Conservation (phyloP, 2,329 filamentous ascomycete genomes). For the Proliferodiscus dingleyae region DNA sequence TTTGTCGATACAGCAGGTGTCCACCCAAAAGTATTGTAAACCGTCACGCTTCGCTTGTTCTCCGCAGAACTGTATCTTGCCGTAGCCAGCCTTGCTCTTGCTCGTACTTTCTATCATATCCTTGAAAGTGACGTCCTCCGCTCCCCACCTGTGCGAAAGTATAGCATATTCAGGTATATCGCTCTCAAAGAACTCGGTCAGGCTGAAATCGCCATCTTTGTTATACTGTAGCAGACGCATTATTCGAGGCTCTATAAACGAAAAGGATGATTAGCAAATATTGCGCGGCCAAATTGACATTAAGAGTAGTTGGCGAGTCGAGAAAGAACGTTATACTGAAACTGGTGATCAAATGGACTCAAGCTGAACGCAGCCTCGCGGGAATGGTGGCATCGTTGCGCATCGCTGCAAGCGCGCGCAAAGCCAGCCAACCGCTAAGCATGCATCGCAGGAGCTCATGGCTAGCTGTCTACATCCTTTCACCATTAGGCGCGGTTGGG, state of each 20-base stretch:
- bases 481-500: too few relatives aligned
- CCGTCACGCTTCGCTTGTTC: conserved; percentile 12
- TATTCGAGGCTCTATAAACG: conserved; percentile 3
- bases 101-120: conserved; percentile 6
- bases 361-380: conserved; percentile 17
- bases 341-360: conserved; percentile 20
- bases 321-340: conserved; percentile 15
- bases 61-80: conserved; percentile 14
- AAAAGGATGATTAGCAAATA: not conserved
- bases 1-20: conserved; percentile 22
- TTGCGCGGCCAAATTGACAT: conserved; percentile 2
- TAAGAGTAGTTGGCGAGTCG: conserved; percentile 2
- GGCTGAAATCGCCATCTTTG: conserved; percentile 9
- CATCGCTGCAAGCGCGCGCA: conserved; percentile 16
- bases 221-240: conserved; percentile 15
- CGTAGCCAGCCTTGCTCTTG: conserved; percentile 8
- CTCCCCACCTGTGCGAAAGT: conserved; percentile 24
- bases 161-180: conserved; percentile 24
- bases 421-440: conserved; percentile 1
- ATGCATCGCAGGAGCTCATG: not conserved
- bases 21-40: conserved; percentile 16
- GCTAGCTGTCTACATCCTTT: not conserved
- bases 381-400: conserved; percentile 13
- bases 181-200: conserved; percentile 10
- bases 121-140: conserved; percentile 9